These are phyloP conservation scores for Venturia aucupariae DNA, from an alignment of 2,329 filamentous ascomycete genomes.

Conservation along the genomic window DNA sequence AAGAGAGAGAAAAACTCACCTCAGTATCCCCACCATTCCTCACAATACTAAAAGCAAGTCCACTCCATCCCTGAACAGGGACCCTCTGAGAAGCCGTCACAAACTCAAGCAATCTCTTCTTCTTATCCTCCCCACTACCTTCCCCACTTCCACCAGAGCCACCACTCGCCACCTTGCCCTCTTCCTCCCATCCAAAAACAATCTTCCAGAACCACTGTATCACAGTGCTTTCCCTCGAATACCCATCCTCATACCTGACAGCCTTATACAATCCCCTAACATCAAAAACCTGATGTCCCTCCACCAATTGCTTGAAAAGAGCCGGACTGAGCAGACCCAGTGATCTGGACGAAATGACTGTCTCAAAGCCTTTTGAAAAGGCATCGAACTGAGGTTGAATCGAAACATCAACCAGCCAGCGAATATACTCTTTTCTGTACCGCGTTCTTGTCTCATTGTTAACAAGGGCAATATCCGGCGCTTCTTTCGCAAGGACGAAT, in stretches of 20 bases:
- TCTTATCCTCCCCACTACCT: conserved; percentile 46
- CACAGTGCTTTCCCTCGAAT: conserved; percentile 57
- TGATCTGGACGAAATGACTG: conserved; percentile 61
- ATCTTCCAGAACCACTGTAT: conserved; percentile 80
- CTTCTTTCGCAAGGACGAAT: neutral
- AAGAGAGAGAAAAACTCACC: neutral
- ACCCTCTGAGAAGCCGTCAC: conserved; percentile 89
- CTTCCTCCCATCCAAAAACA: conserved; percentile 51
- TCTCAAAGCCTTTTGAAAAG: conserved; percentile 71
- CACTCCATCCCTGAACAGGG: conserved; percentile 75
- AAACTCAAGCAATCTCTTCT: conserved; percentile 75
- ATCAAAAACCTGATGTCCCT: conserved; percentile 76
- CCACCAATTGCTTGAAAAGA: conserved; percentile 67
- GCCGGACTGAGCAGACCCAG: conserved; percentile 38
- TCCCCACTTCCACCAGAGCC: too few relatives aligned
- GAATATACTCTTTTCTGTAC: conserved; percentile 78
- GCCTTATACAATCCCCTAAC: conserved; percentile 56
- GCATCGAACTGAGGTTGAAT: conserved; percentile 68
- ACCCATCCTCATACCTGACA: conserved; percentile 71
- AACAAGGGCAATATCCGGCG: conserved; percentile 53
- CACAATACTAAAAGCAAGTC: conserved; percentile 76
- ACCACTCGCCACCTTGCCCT: neutral
- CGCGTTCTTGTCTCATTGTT: conserved; percentile 68
- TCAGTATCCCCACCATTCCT: conserved; percentile 58
- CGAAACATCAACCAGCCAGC: conserved; percentile 71